phyloP scores from a whole-genome alignment of 1,284 basidiomycete genomes.

The Naganishia sp. region DNA sequence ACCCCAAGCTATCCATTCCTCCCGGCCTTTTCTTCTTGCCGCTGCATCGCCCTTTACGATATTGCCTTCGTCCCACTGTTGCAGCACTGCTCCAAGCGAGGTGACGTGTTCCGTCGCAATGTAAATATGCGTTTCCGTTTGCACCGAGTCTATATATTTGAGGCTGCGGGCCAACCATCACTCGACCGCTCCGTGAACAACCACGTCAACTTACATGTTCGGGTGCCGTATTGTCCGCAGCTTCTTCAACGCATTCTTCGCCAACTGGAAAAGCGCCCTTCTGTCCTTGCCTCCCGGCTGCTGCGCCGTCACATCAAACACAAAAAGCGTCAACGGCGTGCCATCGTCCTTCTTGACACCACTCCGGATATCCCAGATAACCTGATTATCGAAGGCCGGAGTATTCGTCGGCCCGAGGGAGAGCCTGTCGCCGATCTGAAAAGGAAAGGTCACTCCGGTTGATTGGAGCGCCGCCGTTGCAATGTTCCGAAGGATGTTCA shows the following conservation, averaged over 20 bases:
- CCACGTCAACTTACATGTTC: constrained; percentile 61
- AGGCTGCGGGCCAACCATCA: constrained; percentile 55
- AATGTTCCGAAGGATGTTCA: constrained; percentile 56
- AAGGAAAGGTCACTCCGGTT: constrained; percentile 85
- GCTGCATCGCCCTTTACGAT: constrained; percentile 53
- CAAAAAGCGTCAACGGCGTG: constrained; percentile 79
- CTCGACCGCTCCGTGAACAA: too few species aligned
- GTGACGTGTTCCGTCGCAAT: constrained; percentile 92
- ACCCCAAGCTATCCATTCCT: constrained; percentile 94
- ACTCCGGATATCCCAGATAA: constrained; percentile 22
- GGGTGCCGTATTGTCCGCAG: constrained; percentile 90
- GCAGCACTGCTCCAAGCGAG: constrained; percentile 69
- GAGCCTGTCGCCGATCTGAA: constrained; percentile 77
- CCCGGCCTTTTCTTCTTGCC: constrained; percentile 56
- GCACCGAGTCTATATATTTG: constrained; percentile 89
- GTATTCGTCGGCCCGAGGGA: constrained; percentile 14
- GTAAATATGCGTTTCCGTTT: constrained; percentile 82
- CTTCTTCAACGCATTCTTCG: constrained; percentile 88
- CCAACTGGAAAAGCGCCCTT: constrained; percentile 70
- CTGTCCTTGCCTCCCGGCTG: constrained; percentile 56
- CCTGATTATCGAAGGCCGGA: constrained; percentile 5
- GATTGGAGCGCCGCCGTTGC: constrained; percentile 77
- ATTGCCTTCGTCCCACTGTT: constrained; percentile 59
- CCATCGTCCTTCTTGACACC: constrained; percentile 72
- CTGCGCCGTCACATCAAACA: constrained; percentile 69